Base-by-base conservation (phyloP, 768 basidiomycete genomes). In the Tephrocybe sp. region DNA sequence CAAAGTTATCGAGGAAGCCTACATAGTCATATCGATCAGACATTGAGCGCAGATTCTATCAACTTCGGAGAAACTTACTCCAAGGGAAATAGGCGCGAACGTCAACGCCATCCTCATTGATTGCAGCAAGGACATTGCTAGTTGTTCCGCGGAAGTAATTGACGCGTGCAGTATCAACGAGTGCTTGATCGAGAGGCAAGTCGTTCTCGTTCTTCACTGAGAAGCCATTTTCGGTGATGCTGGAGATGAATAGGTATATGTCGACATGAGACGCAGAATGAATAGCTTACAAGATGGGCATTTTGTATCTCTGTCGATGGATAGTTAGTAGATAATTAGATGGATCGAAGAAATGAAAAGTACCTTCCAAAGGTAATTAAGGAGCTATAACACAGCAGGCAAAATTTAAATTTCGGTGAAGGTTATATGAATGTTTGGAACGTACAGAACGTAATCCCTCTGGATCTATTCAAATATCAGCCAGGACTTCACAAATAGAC, bases 201-300 rank as follows among this genome's bases (percentile, higher is more conserved):
- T 59, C 65, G 59, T 71, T 75, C 63, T 86, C 84, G 50, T 78
- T 74, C 61, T 83, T 84, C 42, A 86, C 80, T 9, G 83, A 75
- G 59, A 85, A 86, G 0, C 84, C 82, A 57, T 87, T 87, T 68
- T 88, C 83, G 1, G 83, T 87, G 22, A 86, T 80, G 56, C 81
- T 83, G 43, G 8, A 34, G 5, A 24, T 49, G 31, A 37, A 5
- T 29, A 11, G 11, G 29, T 19, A 22, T 11, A 13, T 25, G 24
- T 42, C n/a, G 10, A 34, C 4, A 18, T 38, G 19, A 19, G 37
- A 19, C 33, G 37, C n/a, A n/a, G n/a, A n/a, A n/a, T n/a, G 37
- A 4, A 12, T 33, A 10, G 57, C 67, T 39, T 46, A 70, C 71
- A 64, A 70, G 48, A 71, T 71, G 3, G 71, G 71, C 21, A 62